These are phyloP conservation scores for Naematelia aurantialba DNA, from an alignment of 768 basidiomycete species.

Conservation along the genomic window DNA sequence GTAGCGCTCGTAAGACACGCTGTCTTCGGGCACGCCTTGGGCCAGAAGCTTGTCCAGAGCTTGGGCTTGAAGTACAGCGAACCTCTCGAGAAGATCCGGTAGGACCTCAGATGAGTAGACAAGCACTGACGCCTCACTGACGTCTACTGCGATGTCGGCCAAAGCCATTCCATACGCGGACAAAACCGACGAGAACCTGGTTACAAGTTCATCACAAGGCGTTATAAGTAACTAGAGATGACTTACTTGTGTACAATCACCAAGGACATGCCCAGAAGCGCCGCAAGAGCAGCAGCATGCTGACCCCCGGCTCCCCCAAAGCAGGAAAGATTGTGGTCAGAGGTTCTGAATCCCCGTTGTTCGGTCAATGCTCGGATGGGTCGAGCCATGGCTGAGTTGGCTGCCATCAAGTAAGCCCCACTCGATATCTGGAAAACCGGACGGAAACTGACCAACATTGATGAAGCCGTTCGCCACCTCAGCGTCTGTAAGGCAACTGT, in stretches of 20 bases:
- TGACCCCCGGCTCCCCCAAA: constrained; percentile 51
- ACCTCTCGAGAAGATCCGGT: background rate
- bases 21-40: constrained; percentile 51
- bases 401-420: constrained; percentile 3
- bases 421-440: background rate
- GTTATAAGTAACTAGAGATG: background rate
- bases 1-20: constrained; percentile 69
- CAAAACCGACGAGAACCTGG: constrained; percentile 69
- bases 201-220: constrained; percentile 11
- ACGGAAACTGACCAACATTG: constrained; percentile 62
- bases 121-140: background rate
- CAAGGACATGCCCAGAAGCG: background rate
- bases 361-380: constrained; percentile 90
- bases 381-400: constrained; percentile 93
- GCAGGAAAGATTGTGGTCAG: constrained; percentile 57
- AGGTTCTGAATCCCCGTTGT: constrained; percentile 76
- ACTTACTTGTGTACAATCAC: constrained; percentile 4
- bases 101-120: background rate
- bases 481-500: constrained; percentile 63
- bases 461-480: constrained; percentile 77
- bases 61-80: background rate
- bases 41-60: background rate
- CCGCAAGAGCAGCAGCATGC: constrained; percentile 23
- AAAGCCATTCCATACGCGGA: constrained; percentile 83
- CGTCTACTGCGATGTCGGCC: constrained; percentile 47